Percentiles rank a stretch among this genome's conserved stretches.
Evolutionary conservation across 1,284 basidiomycete genomes (phyloP).

Genomic region (Clitocybe nebularis): DNA sequence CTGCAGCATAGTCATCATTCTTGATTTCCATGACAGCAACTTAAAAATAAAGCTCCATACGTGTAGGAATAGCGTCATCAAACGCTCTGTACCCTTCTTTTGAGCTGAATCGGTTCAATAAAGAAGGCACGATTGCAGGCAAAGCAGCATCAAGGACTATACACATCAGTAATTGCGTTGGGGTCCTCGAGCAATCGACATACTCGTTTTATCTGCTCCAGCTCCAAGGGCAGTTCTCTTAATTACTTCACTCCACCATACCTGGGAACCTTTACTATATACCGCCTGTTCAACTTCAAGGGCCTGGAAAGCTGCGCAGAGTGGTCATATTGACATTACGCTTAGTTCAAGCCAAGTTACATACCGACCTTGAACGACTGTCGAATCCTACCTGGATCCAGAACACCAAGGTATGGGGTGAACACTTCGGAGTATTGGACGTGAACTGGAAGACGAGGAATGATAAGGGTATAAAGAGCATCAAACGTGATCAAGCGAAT

Average conservation of each 20-base stretch:
- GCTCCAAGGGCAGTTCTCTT: slow-evolving; percentile 67
- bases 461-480: slow-evolving; percentile 63
- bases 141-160: slow-evolving; percentile 52
- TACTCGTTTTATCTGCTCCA: slow-evolving; percentile 56
- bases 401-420: slow-evolving; percentile 54
- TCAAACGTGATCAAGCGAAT: slow-evolving; percentile 70
- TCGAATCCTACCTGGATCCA: slow-evolving; percentile 49
- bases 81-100: slow-evolving; percentile 66
- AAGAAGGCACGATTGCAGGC: slow-evolving; percentile 45
- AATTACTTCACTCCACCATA: slow-evolving; percentile 76
- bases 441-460: slow-evolving; percentile 60
- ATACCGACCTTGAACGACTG: slow-evolving; percentile 65
- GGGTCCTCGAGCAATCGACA: slow-evolving; percentile 13
- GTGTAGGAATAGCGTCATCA: slow-evolving; percentile 55
- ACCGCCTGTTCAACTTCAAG: slow-evolving; percentile 57
- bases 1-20: slow-evolving; percentile 27
- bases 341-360: slow-evolving; percentile 12
- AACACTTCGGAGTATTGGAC: slow-evolving; percentile 68
- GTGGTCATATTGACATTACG: neutral
- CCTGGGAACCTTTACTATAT: slow-evolving; percentile 42
- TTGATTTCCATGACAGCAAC: neutral
- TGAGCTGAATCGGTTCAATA: slow-evolving; percentile 66
- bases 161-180: neutral
- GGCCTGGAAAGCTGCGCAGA: slow-evolving; percentile 52
- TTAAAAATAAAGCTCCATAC: slow-evolving; percentile 36